Evolutionary conservation across 2,329 filamentous ascomycete species (phyloP).

Genomic region (Ceratocystis cubensis): DNA sequence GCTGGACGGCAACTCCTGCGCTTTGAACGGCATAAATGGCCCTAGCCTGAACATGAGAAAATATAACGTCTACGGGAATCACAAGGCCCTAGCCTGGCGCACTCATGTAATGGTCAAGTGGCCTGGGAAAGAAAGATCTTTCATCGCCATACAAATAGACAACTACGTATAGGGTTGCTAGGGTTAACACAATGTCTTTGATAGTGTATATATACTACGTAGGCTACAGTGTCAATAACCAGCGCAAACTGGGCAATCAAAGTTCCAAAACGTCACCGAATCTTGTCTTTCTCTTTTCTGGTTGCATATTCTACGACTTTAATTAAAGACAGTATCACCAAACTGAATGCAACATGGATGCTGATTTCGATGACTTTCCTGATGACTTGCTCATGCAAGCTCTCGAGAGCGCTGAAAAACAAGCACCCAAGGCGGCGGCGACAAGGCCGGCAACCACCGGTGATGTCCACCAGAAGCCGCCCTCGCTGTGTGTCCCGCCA

Average conservation of each 20-base stretch:
- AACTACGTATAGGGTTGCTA: neutral
- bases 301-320: too few species aligned
- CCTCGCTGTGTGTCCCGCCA: neutral
- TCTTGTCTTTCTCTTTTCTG: neutral
- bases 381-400: slow-evolving; percentile 20
- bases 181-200: neutral
- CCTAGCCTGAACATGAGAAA: too few species aligned
- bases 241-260: slow-evolving; percentile 9
- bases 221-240: neutral
- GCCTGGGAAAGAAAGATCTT: too few species aligned
- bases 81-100: too few species aligned
- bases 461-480: neutral
- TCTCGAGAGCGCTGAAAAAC: slow-evolving; percentile 19
- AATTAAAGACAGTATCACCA: neutral
- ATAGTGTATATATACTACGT: too few species aligned
- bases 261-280: neutral
- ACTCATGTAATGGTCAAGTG: too few species aligned
- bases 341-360: slow-evolving; percentile 18
- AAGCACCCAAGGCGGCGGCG: slow-evolving; percentile 1
- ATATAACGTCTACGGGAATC: too few species aligned
- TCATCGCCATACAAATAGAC: too few species aligned
- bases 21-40: too few species aligned
- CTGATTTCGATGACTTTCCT: slow-evolving; percentile 21
- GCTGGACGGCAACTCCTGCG: too few species aligned
- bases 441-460: slow-evolving; percentile 4